These are phyloP conservation scores for Candida hispaniensis DNA, from an alignment of 805 yeast species.

Conservation along the genomic window DNA sequence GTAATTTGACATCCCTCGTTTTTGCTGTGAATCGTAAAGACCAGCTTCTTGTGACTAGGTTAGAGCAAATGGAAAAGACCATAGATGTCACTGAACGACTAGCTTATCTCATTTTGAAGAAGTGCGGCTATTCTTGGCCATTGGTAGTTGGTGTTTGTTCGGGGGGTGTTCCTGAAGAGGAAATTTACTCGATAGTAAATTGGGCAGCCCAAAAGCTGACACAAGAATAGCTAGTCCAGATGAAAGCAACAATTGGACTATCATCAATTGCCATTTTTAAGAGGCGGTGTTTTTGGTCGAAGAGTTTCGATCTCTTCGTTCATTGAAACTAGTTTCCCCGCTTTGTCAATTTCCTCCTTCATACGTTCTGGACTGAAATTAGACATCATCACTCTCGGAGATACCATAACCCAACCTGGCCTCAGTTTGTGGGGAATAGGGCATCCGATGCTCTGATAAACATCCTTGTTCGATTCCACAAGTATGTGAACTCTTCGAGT, in stretches of 20 bases:
- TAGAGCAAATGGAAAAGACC: slow-evolving; percentile 5
- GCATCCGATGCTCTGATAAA: slow-evolving; percentile 44
- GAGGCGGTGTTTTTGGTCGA: slow-evolving; percentile 75
- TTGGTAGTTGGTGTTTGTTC: slow-evolving; percentile 11
- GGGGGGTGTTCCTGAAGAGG: slow-evolving; percentile 10
- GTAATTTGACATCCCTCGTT: slow-evolving; percentile 1
- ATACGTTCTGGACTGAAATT: slow-evolving; percentile 48
- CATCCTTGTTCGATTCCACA: slow-evolving; percentile 54
- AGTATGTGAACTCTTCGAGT: slow-evolving; percentile 74
- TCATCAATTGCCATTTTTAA: too few relatives aligned
- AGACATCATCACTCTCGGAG: slow-evolving; percentile 71
- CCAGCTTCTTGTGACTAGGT: slow-evolving; percentile 6
- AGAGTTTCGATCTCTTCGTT: slow-evolving; percentile 64
- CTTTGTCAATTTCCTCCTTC: slow-evolving; percentile 33
- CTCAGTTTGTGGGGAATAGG: slow-evolving; percentile 36
- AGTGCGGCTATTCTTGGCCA: slow-evolving; percentile 1
- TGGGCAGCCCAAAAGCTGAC: slow-evolving; percentile 4
- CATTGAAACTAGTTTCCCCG: slow-evolving; percentile 53
- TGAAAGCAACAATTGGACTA: too few relatives aligned
- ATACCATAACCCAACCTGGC: slow-evolving; percentile 83
- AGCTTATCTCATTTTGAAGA: slow-evolving; percentile 3
- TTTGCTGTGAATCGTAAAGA: slow-evolving; percentile 2
- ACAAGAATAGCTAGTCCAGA: too few relatives aligned
- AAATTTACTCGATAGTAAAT: slow-evolving; percentile 5
- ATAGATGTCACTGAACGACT: slow-evolving; percentile 5